Evolutionary conservation across 2,329 filamentous ascomycete genomes (phyloP), one percentile per base, ranked within the genome.

Genomic region (Aspergillus transmontanensis): DNA sequence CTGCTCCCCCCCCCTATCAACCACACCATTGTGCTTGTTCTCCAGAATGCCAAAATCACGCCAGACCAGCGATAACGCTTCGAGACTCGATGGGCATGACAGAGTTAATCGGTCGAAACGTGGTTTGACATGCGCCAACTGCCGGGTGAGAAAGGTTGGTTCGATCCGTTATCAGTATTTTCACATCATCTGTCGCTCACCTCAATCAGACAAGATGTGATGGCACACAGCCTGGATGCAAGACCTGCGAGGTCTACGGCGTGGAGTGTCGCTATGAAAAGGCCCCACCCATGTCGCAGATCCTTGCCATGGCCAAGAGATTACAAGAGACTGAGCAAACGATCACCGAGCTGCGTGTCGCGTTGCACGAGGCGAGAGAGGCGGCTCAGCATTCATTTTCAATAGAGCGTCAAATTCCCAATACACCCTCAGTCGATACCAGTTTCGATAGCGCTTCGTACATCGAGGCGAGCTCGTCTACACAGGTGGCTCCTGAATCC

Each of bases 261-360:
- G 50, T 53, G 50, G 50, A 32, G 19, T 53, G 50, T 53, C 50
- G 50, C 30, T 53, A 53, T 36, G 50, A 53, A 34, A 53, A 53
- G n/a, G 50, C 50, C 28, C 50, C 50, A 34, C 50, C 50, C 28
- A 53, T 34, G 50, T 34, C 50, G 50, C 28, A 53, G 50, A 53
- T 53, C 50, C 50, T 53, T 53, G 26, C 50, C 6, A 53, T 53
- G 50, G 50, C 28, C 50, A 53, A 53, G 50, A n/a, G 50, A 34
- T 34, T 53, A 28, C 50, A 53, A 21, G 50, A 53, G n/a, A 53
- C 50, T 21, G 50, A 53, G 30, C 50, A 34, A 23, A 53, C 50
- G 14, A 53, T 53, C 30, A 11, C 30, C 6, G 50, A 53, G 19
- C 50, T 53, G 9, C 50, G 50, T 9, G 19, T 28, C 5, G 28